phyloP scores from a whole-genome alignment of 179 eudicot species.

The Corrigiola litoralis region DNA sequence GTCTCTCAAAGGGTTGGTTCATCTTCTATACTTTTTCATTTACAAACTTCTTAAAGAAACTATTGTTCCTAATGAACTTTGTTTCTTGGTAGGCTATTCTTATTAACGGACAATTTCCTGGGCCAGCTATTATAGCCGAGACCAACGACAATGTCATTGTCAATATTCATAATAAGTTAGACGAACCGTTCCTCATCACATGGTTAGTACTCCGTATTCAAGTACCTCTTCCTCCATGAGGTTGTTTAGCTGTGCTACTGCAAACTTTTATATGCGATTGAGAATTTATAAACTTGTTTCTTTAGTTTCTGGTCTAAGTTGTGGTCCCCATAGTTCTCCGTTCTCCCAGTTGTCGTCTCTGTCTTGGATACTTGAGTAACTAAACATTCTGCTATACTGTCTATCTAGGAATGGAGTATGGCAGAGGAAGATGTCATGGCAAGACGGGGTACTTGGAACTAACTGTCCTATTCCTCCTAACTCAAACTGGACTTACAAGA shows the following conservation, averaged over 20 bases:
- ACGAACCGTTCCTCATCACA: slow-evolving; percentile 78
- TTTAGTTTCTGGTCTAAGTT: no score
- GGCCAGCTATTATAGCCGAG: slow-evolving; percentile 52
- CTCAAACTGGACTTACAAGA: slow-evolving; percentile 56
- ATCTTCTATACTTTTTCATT: not conserved
- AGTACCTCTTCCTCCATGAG: not conserved
- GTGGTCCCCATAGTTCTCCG: no score
- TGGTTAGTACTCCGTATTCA: slow-evolving; percentile 48
- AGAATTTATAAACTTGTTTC: no score
- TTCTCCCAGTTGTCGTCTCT: no score
- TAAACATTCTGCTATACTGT: not conserved
- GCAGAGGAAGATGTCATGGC: slow-evolving; percentile 69
- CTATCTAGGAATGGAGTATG: slow-evolving; percentile 57
- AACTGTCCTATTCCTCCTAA: slow-evolving; percentile 76
- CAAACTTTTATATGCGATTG: no score
- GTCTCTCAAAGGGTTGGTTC: slow-evolving; percentile 50
- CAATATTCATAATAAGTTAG: slow-evolving; percentile 57
- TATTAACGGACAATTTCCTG: slow-evolving; percentile 81
- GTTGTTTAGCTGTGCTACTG: not conserved
- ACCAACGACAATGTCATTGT: slow-evolving; percentile 75
- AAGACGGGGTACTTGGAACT: slow-evolving; percentile 82
- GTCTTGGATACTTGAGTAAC: not conserved
- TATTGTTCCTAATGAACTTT: not conserved
- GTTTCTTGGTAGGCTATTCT: slow-evolving; percentile 54
- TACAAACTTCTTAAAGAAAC: not conserved